Conservation (phyloP, 441 rosid genomes). For the Populus hybrid region DNA sequence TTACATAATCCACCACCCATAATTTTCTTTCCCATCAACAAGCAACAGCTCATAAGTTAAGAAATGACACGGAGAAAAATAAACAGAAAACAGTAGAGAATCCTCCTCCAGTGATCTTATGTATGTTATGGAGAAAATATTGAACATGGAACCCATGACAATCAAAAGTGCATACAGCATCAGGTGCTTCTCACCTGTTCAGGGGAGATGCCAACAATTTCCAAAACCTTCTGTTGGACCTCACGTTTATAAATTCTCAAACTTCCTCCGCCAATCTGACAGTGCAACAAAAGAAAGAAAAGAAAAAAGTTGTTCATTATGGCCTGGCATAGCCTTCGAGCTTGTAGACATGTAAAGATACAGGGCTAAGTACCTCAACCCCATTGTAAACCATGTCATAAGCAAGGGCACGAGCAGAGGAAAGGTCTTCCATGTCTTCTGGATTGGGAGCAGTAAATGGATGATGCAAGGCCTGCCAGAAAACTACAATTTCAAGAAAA, state of each 20-base stretch:
- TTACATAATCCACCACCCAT: neutral
- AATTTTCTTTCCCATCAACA: neutral
- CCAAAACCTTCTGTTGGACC: conserved; percentile 80
- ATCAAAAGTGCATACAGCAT: neutral
- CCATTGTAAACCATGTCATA: conserved; percentile 99
- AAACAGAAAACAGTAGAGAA: neutral
- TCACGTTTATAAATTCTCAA: conserved; percentile 88
- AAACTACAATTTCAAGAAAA: conserved; percentile 9
- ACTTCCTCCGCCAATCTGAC: conserved; percentile 98
- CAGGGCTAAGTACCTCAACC: conserved; percentile 62
- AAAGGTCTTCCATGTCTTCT: conserved; percentile 76
- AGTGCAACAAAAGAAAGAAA: conserved; percentile 15
- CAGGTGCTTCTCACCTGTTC: conserved; percentile 55
- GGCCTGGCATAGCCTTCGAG: conserved; percentile 2
- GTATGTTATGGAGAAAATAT: neutral
- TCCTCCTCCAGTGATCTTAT: neutral
- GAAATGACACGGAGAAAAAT: neutral
- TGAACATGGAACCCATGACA: neutral
- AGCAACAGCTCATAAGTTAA: neutral
- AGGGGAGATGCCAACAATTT: conserved; percentile 70
- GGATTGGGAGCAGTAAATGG: conserved; percentile 97
- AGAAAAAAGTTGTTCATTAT: neutral
- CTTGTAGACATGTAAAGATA: conserved; percentile 7
- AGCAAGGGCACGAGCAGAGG: conserved; percentile 91
- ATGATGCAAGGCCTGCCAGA: conserved; percentile 80